Evolutionary conservation across 169 alveolate genomes (phyloP).

Genomic region (Plasmodium sp.): DNA sequence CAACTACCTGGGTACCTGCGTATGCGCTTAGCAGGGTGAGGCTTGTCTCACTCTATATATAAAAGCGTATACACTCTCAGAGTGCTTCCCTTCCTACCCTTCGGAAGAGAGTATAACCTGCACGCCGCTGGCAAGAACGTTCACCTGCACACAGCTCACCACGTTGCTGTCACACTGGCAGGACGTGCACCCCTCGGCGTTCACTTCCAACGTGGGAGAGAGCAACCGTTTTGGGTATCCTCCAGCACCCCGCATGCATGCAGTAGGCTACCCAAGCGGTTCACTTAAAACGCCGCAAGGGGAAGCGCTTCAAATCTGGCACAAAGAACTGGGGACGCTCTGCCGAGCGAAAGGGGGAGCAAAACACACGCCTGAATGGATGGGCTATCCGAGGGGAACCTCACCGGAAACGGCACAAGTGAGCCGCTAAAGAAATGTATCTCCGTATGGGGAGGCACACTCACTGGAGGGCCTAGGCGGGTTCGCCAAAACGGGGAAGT

Average conservation of each 20-base stretch:
- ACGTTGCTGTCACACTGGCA: background rate
- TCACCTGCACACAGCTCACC: background rate
- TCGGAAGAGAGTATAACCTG: background rate
- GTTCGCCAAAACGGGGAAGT: background rate
- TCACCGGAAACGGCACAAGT: too few relatives aligned
- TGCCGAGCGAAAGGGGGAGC: background rate
- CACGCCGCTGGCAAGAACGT: background rate
- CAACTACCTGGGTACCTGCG: background rate
- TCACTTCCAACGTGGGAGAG: background rate
- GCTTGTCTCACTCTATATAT: background rate
- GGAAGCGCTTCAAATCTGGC: background rate
- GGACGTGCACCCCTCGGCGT: background rate
- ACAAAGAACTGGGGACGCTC: background rate
- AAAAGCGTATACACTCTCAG: background rate
- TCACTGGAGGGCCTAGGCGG: background rate
- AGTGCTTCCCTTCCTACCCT: background rate
- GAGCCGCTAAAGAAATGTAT: too few relatives aligned
- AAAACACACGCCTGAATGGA: background rate
- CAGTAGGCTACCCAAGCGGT: background rate
- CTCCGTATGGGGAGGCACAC: background rate
- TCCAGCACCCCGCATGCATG: background rate
- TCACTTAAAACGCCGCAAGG: background rate
- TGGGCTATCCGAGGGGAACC: too few relatives aligned
- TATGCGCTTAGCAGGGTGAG: background rate
- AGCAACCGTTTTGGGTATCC: background rate